Percentiles rank a stretch among this genome's conserved stretches.
Evolutionary conservation across 2,329 filamentous ascomycete species (phyloP).

Genomic region (Metarhizium robertsii): DNA sequence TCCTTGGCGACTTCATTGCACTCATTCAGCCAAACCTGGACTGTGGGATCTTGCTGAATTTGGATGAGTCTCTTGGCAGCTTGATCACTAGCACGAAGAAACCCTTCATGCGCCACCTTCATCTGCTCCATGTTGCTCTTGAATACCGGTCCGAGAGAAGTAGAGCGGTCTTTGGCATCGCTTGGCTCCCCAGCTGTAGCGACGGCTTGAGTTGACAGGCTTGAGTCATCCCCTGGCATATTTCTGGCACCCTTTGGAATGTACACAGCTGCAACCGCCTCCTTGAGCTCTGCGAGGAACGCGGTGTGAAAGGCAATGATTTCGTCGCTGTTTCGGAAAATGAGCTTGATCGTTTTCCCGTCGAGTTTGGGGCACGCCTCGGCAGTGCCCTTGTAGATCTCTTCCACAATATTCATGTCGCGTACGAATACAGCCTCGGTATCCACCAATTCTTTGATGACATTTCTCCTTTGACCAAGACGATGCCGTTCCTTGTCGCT

Average conservation of each 20-base stretch:
- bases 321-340: constrained; percentile 90
- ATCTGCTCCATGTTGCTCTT: constrained; percentile 48
- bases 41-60: constrained; percentile 54
- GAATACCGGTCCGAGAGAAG: constrained; percentile 44
- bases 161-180: constrained; percentile 43
- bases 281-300: constrained; percentile 73
- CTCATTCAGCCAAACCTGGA: constrained; percentile 80
- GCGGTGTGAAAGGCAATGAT: constrained; percentile 77
- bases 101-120: constrained; percentile 51
- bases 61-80: constrained; percentile 52
- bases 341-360: constrained; percentile 72
- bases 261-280: constrained; percentile 71
- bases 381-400: constrained; percentile 94
- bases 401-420: constrained; percentile 94
- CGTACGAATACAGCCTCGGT: constrained; percentile 86
- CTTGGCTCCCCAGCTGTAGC: constrained; percentile 31
- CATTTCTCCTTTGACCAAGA: constrained; percentile 70
- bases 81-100: constrained; percentile 53
- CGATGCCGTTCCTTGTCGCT: constrained; percentile 54
- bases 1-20: constrained; percentile 90
- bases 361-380: constrained; percentile 72
- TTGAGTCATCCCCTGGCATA: constrained; percentile 31
- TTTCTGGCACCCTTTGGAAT: constrained; percentile 46
- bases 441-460: constrained; percentile 86
- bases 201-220: constrained; percentile 30